Evolutionary conservation across 257 asterid species (phyloP).

Genomic region (Rehmannia glutinosa): DNA sequence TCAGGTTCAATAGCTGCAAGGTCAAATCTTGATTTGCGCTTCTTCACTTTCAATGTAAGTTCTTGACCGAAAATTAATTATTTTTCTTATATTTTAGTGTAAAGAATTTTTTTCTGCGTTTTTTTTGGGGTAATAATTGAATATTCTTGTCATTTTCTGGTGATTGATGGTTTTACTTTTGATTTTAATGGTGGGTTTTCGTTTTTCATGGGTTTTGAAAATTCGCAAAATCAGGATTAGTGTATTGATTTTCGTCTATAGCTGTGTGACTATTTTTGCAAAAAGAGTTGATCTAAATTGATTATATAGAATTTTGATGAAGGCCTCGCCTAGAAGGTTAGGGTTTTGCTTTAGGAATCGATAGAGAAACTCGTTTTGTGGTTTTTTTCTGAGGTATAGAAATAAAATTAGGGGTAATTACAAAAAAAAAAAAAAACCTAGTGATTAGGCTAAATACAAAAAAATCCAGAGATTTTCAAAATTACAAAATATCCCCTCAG

Average conservation of each 20-base stretch:
- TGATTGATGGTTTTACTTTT: neutral
- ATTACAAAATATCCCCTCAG: no score
- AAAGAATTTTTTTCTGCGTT: conserved; percentile 6
- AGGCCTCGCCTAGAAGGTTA: neutral
- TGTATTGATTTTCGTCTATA: no score
- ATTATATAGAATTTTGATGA: conserved; percentile 8
- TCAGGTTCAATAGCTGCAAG: conserved; percentile 12
- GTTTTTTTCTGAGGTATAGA: neutral
- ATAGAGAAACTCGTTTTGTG: neutral
- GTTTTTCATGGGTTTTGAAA: no score
- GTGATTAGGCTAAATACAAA: neutral
- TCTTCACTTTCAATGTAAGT: conserved; percentile 30
- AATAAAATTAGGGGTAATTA: neutral
- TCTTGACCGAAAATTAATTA: neutral
- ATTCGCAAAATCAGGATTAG: no score
- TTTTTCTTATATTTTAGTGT: neutral
- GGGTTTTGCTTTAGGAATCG: neutral
- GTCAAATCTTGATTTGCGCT: conserved; percentile 20
- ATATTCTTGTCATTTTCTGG: conserved; percentile 8
- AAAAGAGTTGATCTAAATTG: neutral
- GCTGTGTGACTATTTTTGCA: neutral
- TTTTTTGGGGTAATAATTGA: neutral
- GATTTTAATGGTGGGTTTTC: neutral
- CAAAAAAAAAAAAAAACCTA: neutral
- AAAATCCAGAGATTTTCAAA: no score